These are phyloP conservation scores for Saccharomyces hybrid DNA, from an alignment of 1,139 yeast species.

Conservation along the genomic window DNA sequence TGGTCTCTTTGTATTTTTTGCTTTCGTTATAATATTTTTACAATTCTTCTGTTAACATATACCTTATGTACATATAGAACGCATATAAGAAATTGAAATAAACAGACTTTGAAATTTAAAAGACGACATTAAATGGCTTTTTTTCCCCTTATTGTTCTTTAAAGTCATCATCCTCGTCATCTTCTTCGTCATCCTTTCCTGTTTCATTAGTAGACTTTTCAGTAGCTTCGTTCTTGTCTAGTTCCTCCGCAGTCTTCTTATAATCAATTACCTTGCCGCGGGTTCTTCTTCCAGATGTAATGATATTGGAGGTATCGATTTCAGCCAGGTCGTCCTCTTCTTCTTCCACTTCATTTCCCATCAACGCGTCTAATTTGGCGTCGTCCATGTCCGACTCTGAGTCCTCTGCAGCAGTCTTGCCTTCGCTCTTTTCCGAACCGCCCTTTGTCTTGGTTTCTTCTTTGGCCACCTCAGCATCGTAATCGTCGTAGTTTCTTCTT, in stretches of 20 bases:
- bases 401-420: conserved; percentile 36
- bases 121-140: neutral
- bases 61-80: neutral
- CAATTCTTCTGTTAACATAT: neutral
- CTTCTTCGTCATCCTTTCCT: conserved; percentile 34
- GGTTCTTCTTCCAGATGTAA: conserved; percentile 79
- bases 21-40: neutral
- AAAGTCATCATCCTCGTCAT: conserved; percentile 10
- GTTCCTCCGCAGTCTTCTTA: conserved; percentile 71
- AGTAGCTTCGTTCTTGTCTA: conserved; percentile 43
- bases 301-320: conserved; percentile 79
- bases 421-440: conserved; percentile 41
- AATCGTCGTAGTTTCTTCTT: conserved; percentile 49
- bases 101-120: neutral
- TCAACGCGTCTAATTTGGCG: conserved; percentile 39
- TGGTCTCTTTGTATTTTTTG: neutral
- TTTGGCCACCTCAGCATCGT: conserved; percentile 37
- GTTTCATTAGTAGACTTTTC: conserved; percentile 14
- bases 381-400: conserved; percentile 54
- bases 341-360: conserved; percentile 47
- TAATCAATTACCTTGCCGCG: conserved; percentile 87
- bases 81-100: neutral
- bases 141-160: conserved; percentile 9
- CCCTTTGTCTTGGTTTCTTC: conserved; percentile 37
- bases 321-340: conserved; percentile 80